Evolutionary conservation across 176 grass and related monocot species (phyloP).

Genomic region (Thalia dealbata): DNA sequence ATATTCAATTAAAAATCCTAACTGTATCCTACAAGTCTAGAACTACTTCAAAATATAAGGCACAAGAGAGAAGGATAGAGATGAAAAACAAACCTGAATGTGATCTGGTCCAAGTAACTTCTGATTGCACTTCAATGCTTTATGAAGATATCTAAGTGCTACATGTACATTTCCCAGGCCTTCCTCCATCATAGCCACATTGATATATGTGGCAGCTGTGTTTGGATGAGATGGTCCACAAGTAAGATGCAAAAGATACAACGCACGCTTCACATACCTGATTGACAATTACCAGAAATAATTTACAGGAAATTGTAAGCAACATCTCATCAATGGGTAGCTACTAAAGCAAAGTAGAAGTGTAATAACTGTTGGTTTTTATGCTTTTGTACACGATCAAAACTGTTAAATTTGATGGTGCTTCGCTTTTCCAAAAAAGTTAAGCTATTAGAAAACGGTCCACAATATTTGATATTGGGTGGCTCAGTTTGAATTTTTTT

Average conservation of each 20-base stretch:
- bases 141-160: conserved; percentile 97
- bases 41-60: background rate
- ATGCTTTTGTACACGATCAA: background rate
- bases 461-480: too few species aligned
- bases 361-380: background rate
- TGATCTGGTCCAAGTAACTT: conserved; percentile 94
- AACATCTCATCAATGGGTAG: background rate
- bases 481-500: too few species aligned
- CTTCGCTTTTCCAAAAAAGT: too few species aligned
- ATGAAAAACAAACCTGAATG: conserved; percentile 60
- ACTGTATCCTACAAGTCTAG: background rate
- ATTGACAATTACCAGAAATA: conserved; percentile 32
- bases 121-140: conserved; percentile 98
- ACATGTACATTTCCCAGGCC: conserved; percentile 98
- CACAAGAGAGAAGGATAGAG: background rate
- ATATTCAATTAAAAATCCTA: background rate
- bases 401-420: background rate
- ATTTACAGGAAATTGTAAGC: background rate
- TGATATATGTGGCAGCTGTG: conserved; percentile 99
- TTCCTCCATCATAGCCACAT: conserved; percentile 99
- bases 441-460: too few species aligned
- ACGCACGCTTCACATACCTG: conserved; percentile 97
- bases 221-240: conserved; percentile 99
- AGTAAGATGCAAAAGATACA: conserved; percentile 99
- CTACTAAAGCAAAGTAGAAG: background rate